Conservation (phyloP, 2,329 filamentous ascomycete genomes). For the Neurospora crassa region DNA sequence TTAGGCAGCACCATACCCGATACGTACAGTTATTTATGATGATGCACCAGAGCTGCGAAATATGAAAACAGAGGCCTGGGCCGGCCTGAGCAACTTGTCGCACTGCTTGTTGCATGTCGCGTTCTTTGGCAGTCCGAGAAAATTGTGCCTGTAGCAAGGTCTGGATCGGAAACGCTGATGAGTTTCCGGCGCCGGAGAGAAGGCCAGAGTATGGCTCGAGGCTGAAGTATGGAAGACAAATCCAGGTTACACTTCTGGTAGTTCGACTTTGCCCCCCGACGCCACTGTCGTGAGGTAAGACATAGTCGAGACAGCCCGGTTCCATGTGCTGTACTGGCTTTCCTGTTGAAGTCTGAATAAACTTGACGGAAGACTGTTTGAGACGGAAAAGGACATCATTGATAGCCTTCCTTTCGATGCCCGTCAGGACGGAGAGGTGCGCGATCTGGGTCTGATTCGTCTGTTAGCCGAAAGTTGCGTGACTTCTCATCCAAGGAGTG, state of each 20-base stretch:
- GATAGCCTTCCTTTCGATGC: conserved; percentile 3
- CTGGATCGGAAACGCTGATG: conserved; percentile 29
- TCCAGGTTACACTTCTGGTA: conserved; percentile 25
- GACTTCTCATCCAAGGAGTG: conserved; percentile 3
- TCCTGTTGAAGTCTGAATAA: conserved; percentile 28
- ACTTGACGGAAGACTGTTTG: conserved; percentile 27
- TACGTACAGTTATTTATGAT: conserved; percentile 31
- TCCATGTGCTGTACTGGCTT: conserved; percentile 32
- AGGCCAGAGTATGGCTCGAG: conserved; percentile 34
- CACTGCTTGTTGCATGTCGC: conserved; percentile 38
- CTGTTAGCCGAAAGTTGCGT: not conserved
- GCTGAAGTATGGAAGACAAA: conserved; percentile 38
- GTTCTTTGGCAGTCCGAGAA: conserved; percentile 26
- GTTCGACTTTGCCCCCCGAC: conserved; percentile 12
- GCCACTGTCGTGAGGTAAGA: conserved; percentile 18
- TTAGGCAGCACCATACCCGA: not conserved
- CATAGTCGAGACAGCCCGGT: conserved; percentile 28
- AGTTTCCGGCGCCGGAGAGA: conserved; percentile 19
- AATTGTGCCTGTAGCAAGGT: conserved; percentile 35
- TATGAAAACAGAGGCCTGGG: conserved; percentile 33
- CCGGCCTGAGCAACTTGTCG: conserved; percentile 27
- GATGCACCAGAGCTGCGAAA: conserved; percentile 38
- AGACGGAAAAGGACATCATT: conserved; percentile 27
- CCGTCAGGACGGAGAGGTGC: conserved; percentile 23
- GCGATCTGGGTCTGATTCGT: conserved; percentile 25